phyloP scores from a whole-genome alignment of 129 eudicot species.

The Heracleum sosnowskyi region DNA sequence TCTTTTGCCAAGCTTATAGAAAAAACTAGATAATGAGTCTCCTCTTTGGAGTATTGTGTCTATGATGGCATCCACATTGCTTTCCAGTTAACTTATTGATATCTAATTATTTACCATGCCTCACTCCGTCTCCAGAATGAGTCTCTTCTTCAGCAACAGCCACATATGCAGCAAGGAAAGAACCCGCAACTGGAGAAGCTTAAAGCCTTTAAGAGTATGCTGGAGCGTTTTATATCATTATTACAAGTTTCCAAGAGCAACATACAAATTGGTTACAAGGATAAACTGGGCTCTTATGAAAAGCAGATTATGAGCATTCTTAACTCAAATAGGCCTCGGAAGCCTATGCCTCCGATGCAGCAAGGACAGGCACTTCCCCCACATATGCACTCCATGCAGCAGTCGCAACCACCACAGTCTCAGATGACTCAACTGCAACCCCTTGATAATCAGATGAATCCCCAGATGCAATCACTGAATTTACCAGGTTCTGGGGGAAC shows the following conservation, averaged over 20 bases:
- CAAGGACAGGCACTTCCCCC: constrained; percentile 68
- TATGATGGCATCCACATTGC: neutral
- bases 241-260: constrained; percentile 56
- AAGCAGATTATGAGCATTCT: constrained; percentile 66
- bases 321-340: constrained; percentile 66
- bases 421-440: constrained; percentile 63
- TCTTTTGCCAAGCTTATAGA: neutral
- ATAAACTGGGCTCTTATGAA: constrained; percentile 58
- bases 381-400: constrained; percentile 63
- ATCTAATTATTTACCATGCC: neutral
- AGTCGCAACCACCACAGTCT: constrained; percentile 66
- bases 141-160: constrained; percentile 69
- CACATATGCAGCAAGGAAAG: constrained; percentile 44
- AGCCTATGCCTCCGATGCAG: constrained; percentile 45
- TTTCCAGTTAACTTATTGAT: neutral
- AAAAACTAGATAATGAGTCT: neutral
- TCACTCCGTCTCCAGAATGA: constrained; percentile 46
- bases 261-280: constrained; percentile 45
- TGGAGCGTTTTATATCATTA: constrained; percentile 61
- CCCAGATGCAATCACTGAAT: constrained; percentile 49
- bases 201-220: constrained; percentile 55
- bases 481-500: constrained; percentile 47
- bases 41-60: neutral
- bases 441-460: constrained; percentile 59
- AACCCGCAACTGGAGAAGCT: constrained; percentile 72